Percentiles rank a stretch among this genome's conserved stretches.
These are phyloP conservation scores for Geosmithia morbida DNA, from an alignment of 2,329 filamentous ascomycete species.

Conservation along the genomic window DNA sequence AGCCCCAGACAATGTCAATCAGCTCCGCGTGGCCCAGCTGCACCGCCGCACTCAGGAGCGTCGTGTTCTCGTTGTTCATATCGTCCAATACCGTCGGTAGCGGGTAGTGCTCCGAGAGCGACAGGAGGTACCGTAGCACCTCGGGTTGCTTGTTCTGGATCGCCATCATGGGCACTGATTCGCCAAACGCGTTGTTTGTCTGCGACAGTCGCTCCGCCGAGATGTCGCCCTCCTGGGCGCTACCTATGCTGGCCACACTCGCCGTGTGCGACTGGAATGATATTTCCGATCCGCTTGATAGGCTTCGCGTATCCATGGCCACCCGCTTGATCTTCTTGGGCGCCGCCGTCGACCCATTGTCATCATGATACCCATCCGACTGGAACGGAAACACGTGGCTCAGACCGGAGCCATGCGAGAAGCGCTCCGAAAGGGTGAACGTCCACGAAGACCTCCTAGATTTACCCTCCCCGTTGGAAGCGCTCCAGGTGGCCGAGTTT, in stretches of 20 bases:
- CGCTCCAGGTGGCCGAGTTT: conserved; percentile 31
- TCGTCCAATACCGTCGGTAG: conserved; percentile 61
- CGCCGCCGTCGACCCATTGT: conserved; percentile 14
- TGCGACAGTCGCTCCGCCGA: conserved; percentile 67
- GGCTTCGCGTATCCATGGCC: conserved; percentile 76
- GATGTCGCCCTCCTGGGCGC: conserved; percentile 69
- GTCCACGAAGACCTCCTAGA: conserved; percentile 27
- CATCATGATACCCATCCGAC: conserved; percentile 27
- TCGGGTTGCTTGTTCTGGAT: conserved; percentile 58
- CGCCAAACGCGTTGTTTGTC: conserved; percentile 55
- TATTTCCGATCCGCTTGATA: conserved; percentile 73
- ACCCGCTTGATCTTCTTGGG: conserved; percentile 58
- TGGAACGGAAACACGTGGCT: conserved; percentile 91
- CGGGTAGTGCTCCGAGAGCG: conserved; percentile 62
- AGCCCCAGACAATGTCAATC: conserved; percentile 61
- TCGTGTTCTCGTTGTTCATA: conserved; percentile 79
- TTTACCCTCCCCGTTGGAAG: conserved; percentile 22
- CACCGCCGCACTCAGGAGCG: conserved; percentile 76
- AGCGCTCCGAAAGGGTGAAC: conserved; percentile 30
- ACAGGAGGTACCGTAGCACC: conserved; percentile 66
- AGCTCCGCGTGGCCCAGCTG: conserved; percentile 67
- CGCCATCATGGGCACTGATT: conserved; percentile 82
- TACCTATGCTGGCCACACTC: conserved; percentile 61
- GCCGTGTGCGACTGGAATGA: conserved; percentile 71
- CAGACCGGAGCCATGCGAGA: conserved; percentile 44